phyloP scores from a whole-genome alignment of 768 basidiomycete species.

The Amanita muscaria region DNA sequence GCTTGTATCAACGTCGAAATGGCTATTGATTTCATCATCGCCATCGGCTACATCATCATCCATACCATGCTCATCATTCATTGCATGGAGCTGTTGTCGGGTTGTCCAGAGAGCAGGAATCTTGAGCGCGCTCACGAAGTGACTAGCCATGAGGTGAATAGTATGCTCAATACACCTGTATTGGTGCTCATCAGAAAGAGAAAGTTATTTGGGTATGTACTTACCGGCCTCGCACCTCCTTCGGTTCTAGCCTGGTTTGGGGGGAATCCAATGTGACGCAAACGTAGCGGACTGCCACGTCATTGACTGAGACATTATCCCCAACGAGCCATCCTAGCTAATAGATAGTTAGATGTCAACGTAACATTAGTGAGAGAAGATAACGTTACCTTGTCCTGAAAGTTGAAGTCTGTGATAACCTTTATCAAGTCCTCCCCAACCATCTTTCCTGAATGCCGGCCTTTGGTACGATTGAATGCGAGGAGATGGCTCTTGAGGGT shows the following conservation, averaged over 20 bases:
- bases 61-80: background rate
- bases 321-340: constrained; percentile 12
- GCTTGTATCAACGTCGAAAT: constrained; percentile 10
- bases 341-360: background rate
- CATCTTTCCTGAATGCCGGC: constrained; percentile 12
- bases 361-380: background rate
- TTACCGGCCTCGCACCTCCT: constrained; percentile 10
- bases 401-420: constrained; percentile 10
- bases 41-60: background rate
- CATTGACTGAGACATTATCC: constrained; percentile 10
- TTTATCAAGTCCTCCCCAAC: constrained; percentile 12
- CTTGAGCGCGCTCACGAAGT: constrained; percentile 11
- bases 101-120: background rate
- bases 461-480: constrained; percentile 9
- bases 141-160: constrained; percentile 11
- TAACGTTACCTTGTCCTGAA: constrained; percentile 10
- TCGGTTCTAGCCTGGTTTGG: background rate
- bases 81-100: background rate
- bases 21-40: constrained; percentile 11
- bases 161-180: constrained; percentile 13
- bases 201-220: background rate
- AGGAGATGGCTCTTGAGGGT: constrained; percentile 12
- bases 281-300: constrained; percentile 9
- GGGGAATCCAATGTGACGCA: constrained; percentile 8
- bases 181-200: background rate